Percentiles rank a stretch among this genome's conserved stretches.
phyloP scores from a whole-genome alignment of 441 rosid genomes.

The Capsella rubella region DNA sequence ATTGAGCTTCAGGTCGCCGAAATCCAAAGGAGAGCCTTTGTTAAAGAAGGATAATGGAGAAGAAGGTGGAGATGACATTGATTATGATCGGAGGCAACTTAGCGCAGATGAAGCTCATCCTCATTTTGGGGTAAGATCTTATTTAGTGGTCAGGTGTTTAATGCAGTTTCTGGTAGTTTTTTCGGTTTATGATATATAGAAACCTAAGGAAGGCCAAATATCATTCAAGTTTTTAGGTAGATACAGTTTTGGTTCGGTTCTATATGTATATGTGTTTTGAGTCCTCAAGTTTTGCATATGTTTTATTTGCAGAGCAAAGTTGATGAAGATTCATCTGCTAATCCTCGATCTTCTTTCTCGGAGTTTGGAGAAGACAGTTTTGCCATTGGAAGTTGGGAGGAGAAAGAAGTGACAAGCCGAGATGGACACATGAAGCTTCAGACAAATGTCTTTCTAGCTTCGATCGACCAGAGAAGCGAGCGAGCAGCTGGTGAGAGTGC shows the following conservation, averaged over 20 bases:
- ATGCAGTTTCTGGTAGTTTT: not conserved
- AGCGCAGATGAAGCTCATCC: conserved; percentile 77
- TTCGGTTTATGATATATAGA: not conserved
- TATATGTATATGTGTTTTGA: not conserved
- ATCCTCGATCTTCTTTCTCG: conserved; percentile 56
- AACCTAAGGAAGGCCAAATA: not conserved
- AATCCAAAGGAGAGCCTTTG: conserved; percentile 83
- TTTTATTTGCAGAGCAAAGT: conserved; percentile 52
- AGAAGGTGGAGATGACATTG: conserved; percentile 94
- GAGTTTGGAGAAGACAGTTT: conserved; percentile 81
- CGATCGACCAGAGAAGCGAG: conserved; percentile 83
- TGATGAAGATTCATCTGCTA: conserved; percentile 60
- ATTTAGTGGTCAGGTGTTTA: not conserved
- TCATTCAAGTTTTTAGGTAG: not conserved
- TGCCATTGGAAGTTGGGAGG: conserved; percentile 82
- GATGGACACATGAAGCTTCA: conserved; percentile 78
- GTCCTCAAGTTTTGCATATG: conserved; percentile 11
- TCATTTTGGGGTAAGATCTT: conserved; percentile 54
- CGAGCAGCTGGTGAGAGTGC: conserved; percentile 92
- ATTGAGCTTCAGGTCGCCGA: conserved; percentile 66
- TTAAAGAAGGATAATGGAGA: conserved; percentile 75
- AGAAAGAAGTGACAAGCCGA: conserved; percentile 70
- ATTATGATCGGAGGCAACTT: conserved; percentile 73
- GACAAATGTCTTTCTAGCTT: conserved; percentile 75
- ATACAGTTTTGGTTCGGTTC: not conserved